These are phyloP conservation scores for Nicotiana paniculata DNA, from an alignment of 257 asterid genomes.

Conservation along the genomic window DNA sequence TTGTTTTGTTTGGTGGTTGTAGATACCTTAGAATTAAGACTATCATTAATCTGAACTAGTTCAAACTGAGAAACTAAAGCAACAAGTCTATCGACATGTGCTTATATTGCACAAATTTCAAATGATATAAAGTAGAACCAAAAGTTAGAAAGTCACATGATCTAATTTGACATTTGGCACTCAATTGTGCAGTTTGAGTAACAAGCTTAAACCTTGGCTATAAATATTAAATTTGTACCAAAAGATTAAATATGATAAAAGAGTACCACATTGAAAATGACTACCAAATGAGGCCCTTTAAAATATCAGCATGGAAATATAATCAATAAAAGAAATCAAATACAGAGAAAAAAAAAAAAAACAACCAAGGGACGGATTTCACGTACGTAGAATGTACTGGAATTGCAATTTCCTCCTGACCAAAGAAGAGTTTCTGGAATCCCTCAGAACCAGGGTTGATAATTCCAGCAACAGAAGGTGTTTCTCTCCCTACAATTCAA, in stretches of 20 bases:
- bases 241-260: background rate
- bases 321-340: background rate
- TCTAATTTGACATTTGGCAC: background rate
- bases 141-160: background rate
- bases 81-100: background rate
- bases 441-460: conserved; percentile 99
- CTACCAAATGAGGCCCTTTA: background rate
- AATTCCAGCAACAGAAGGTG: conserved; percentile 98
- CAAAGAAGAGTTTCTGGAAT: conserved; percentile 93
- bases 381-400: conserved; percentile 93
- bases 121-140: background rate
- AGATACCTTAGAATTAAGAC: background rate
- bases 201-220: background rate
- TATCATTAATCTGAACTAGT: background rate
- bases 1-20: background rate
- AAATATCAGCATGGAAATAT: background rate
- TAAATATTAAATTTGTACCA: background rate
- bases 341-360: background rate
- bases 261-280: background rate
- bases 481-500: conserved; percentile 71
- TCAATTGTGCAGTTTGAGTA: background rate
- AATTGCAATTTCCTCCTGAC: conserved; percentile 97
- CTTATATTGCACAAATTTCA: background rate
- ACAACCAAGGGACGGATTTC: background rate
- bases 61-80: background rate